phyloP scores from a whole-genome alignment of 148 eudicot genomes.

The Nyssa sinensis region DNA sequence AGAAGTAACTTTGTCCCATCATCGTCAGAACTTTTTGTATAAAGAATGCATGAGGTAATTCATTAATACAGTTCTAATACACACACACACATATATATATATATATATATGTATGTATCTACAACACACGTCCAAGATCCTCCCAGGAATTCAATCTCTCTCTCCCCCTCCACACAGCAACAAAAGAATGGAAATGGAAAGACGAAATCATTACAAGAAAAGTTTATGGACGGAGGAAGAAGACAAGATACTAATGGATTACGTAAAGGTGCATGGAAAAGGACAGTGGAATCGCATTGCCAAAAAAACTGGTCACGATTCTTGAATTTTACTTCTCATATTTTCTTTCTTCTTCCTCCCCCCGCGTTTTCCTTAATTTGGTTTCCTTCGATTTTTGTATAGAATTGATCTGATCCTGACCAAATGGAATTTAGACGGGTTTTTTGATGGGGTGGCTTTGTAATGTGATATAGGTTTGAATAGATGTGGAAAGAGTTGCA shows the following conservation, averaged over 20 bases:
- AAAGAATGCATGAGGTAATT: background rate
- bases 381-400: background rate
- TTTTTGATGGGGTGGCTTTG: too few relatives aligned
- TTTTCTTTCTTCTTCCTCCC: background rate
- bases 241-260: background rate
- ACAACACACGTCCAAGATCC: background rate
- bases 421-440: too few relatives aligned
- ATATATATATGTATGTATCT: too few relatives aligned
- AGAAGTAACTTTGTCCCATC: background rate
- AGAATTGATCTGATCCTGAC: too few relatives aligned
- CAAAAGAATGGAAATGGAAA: background rate
- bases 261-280: background rate
- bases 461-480: background rate
- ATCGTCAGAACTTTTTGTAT: background rate
- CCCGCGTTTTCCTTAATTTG: too few relatives aligned
- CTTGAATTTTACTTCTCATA: too few relatives aligned
- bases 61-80: too few relatives aligned
- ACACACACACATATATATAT: too few relatives aligned
- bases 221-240: background rate
- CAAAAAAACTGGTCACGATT: background rate
- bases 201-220: conserved; percentile 2
- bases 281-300: background rate
- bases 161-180: background rate
- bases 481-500: conserved; percentile 3
- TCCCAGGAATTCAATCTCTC: background rate